These are phyloP conservation scores for Paramecium biaurelia DNA, from an alignment of 73 alveolate species.

Conservation along the genomic window DNA sequence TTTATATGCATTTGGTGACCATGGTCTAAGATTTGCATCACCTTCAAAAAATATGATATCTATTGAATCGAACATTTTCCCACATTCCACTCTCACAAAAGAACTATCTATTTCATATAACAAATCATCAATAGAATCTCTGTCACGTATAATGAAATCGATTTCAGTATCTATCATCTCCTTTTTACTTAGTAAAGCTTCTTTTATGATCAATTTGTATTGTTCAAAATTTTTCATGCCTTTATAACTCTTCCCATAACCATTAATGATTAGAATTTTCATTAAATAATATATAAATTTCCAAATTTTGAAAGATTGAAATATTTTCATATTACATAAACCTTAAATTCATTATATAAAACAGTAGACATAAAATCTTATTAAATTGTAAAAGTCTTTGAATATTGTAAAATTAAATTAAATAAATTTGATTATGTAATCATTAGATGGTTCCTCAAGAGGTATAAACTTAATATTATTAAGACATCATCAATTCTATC, in stretches of 20 bases:
- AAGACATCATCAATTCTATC: neutral
- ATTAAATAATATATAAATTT: neutral
- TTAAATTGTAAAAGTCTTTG: neutral
- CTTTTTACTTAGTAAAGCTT: constrained; percentile 14
- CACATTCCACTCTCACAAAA: constrained; percentile 61
- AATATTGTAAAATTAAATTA: neutral
- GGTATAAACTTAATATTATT: neutral
- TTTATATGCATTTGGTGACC: constrained; percentile 80
- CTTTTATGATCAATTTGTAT: neutral
- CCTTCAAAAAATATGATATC: constrained; percentile 92
- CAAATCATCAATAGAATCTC: constrained; percentile 67
- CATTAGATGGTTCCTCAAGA: constrained; percentile 14
- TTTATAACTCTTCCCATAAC: neutral
- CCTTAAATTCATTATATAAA: neutral
- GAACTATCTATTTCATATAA: constrained; percentile 72
- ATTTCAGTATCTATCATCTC: constrained; percentile 62
- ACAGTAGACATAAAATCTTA: neutral
- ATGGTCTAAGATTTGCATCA: constrained; percentile 84
- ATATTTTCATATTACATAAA: neutral
- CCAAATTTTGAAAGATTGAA: neutral
- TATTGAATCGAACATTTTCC: constrained; percentile 79
- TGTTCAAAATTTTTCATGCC: neutral
- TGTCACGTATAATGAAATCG: constrained; percentile 54
- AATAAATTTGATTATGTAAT: neutral
- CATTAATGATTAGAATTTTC: constrained; percentile 37